Evolutionary conservation across 2,329 filamentous ascomycete genomes (phyloP).

Genomic region (Ilyonectria mors-panacis): DNA sequence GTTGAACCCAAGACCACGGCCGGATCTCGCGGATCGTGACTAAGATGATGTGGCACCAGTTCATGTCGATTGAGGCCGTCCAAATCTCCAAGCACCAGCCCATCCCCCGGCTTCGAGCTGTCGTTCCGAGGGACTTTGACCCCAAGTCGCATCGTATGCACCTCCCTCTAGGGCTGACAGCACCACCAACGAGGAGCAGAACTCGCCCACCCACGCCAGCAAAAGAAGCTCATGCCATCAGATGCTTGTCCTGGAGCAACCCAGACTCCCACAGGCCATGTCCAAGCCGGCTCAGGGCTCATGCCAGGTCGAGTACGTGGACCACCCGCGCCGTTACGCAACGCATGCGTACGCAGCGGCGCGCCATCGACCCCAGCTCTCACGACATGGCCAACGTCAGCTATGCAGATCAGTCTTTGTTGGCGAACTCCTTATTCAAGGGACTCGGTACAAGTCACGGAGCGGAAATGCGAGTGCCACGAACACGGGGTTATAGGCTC

Average conservation of each 20-base stretch:
- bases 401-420: background rate
- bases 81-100: conserved; percentile 7
- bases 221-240: background rate
- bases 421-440: background rate
- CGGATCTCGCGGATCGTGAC: conserved; percentile 7
- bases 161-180: background rate
- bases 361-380: conserved; percentile 9
- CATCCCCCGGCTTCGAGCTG: background rate
- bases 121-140: background rate
- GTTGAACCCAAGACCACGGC: background rate
- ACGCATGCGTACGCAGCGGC: conserved; percentile 7
- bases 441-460: no score
- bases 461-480: background rate
- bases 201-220: background rate
- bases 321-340: conserved; percentile 10
- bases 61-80: background rate
- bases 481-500: background rate
- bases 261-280: background rate
- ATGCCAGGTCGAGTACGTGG: background rate
- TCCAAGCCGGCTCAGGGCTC: background rate
- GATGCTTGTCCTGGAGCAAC: background rate
- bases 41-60: conserved; percentile 1
- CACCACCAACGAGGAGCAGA: background rate
- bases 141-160: background rate
- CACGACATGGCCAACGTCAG: conserved; percentile 18